Percentiles rank a stretch among this genome's conserved stretches.
These are phyloP conservation scores for Colletotrichum eremochloae DNA, from an alignment of 2,329 filamentous ascomycete genomes.

Conservation along the genomic window DNA sequence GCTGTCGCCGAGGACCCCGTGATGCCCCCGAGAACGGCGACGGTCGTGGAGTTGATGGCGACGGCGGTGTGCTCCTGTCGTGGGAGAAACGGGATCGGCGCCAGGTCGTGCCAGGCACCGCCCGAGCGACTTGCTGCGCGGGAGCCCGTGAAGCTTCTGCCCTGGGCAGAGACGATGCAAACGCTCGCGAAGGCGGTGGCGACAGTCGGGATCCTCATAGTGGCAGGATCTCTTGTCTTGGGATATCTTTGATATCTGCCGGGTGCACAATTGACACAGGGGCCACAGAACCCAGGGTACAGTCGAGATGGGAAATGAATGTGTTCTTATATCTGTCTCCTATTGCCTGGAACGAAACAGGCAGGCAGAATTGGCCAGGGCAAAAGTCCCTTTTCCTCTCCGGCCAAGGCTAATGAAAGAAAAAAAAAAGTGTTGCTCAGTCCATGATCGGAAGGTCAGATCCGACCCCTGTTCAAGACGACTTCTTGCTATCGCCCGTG, in stretches of 20 bases:
- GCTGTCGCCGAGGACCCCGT: conserved; percentile 35
- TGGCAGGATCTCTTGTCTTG: not conserved
- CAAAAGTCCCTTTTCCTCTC: not conserved
- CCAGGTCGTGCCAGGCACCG: conserved; percentile 44
- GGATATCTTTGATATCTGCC: no score
- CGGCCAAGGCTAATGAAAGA: no score
- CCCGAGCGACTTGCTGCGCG: not conserved
- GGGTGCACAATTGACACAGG: not conserved
- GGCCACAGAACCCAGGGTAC: not conserved
- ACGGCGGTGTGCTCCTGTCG: conserved; percentile 49
- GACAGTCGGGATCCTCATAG: not conserved
- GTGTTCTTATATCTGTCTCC: not conserved
- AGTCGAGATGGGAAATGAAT: not conserved
- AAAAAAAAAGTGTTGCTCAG: not conserved
- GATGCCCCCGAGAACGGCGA: conserved; percentile 49
- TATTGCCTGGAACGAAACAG: not conserved
- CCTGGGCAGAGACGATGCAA: not conserved
- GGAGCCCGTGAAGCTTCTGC: not conserved
- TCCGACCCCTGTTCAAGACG: not conserved
- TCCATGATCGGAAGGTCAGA: not conserved
- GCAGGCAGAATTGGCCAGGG: not conserved
- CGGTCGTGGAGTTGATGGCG: conserved; percentile 43
- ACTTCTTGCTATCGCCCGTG: not conserved
- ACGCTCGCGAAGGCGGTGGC: not conserved
- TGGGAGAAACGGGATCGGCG: conserved; percentile 45